Percentiles rank a stretch among this genome's conserved stretches.
Conservation (phyloP, 768 basidiomycete species). For the Trametes cinnabarina region DNA sequence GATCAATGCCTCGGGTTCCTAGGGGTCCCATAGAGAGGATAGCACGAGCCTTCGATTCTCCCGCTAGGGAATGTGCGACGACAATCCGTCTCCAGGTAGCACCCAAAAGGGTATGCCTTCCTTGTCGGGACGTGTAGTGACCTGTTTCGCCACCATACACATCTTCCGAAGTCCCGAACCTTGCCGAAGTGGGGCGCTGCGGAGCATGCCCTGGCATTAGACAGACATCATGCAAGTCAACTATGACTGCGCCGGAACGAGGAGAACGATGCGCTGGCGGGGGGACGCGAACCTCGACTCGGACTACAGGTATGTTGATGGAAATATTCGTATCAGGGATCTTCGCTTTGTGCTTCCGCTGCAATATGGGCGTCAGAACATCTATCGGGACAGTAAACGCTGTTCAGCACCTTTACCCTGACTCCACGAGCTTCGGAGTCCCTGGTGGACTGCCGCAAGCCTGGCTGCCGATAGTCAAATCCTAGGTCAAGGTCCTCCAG, state of each 20-base stretch:
- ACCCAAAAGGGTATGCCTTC: constrained; percentile 33
- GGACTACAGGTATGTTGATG: constrained; percentile 53
- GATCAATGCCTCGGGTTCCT: constrained; percentile 2
- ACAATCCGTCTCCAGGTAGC: constrained; percentile 46
- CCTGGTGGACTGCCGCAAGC: not conserved
- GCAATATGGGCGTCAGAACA: no score
- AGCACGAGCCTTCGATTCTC: constrained; percentile 39
- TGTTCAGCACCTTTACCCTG: constrained; percentile 2
- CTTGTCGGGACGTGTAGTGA: not conserved
- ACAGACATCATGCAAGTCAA: constrained; percentile 58
- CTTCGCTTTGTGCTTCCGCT: not conserved
- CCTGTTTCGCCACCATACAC: constrained; percentile 1
- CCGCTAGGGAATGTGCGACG: constrained; percentile 45
- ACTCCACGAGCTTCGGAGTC: not conserved
- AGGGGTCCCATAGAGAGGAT: constrained; percentile 54
- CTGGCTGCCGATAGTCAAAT: constrained; percentile 39
- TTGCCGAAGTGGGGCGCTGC: constrained; percentile 21
- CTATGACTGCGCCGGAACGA: constrained; percentile 67
- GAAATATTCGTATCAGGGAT: constrained; percentile 21
- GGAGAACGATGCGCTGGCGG: constrained; percentile 45
- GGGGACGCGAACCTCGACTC: constrained; percentile 67
- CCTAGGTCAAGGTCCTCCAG: constrained; percentile 60
- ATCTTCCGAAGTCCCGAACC: constrained; percentile 29
- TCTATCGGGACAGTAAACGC: not conserved
- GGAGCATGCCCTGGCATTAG: constrained; percentile 35